Conservation (phyloP, 2,329 filamentous ascomycete genomes). For the Trichoderma polysporum region DNA sequence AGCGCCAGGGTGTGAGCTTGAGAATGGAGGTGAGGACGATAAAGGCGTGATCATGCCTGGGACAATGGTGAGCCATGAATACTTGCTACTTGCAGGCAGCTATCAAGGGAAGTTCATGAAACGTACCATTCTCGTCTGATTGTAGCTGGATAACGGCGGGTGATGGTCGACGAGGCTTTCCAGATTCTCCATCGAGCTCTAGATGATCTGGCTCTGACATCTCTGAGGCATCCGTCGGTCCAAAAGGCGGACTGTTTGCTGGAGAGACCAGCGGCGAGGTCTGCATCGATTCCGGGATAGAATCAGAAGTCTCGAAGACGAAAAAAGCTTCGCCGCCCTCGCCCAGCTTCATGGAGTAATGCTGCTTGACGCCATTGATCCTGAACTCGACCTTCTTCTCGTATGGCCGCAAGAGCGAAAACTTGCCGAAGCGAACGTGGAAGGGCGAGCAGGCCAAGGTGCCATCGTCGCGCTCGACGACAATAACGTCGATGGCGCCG, state of each 20-base stretch:
- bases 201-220: constrained; percentile 70
- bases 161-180: constrained; percentile 44
- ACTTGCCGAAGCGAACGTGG: constrained; percentile 98
- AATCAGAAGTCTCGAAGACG: constrained; percentile 91
- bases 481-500: constrained; percentile 97
- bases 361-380: constrained; percentile 88
- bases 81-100: not conserved
- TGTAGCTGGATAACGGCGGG: constrained; percentile 41
- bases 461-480: constrained; percentile 95
- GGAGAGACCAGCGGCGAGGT: constrained; percentile 93
- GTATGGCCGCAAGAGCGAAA: constrained; percentile 87
- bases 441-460: constrained; percentile 89
- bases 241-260: constrained; percentile 74
- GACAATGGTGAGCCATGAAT: constrained; percentile 12
- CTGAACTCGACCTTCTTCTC: constrained; percentile 99
- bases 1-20: constrained; percentile 46
- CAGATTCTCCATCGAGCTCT: constrained; percentile 55
- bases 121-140: constrained; percentile 34
- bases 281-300: constrained; percentile 88
- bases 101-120: not conserved
- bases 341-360: constrained; percentile 97
- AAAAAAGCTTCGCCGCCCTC: constrained; percentile 98
- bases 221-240: constrained; percentile 35
- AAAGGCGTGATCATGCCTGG: constrained; percentile 53
- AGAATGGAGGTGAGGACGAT: constrained; percentile 53